Evolutionary conservation across 106 monocot species (phyloP).

Genomic region (Amphibolis antarctica): DNA sequence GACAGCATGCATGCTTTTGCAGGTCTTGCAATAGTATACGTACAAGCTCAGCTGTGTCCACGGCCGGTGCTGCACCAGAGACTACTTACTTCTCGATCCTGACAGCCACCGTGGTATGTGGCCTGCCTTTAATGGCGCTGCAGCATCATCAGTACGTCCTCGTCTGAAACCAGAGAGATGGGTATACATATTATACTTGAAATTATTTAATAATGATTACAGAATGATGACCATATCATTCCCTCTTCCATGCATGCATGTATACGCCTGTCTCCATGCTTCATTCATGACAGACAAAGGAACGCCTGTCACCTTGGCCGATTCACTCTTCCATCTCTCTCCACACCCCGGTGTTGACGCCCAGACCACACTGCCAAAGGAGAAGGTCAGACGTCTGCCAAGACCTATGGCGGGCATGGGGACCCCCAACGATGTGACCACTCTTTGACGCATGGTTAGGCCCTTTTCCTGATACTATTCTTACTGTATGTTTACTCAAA

Average conservation of each 20-base stretch:
- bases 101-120: conserved; percentile 5
- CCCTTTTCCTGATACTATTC: neutral
- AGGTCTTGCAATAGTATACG: conserved; percentile 1
- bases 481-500: neutral
- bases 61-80: too few relatives aligned
- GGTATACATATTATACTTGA: neutral
- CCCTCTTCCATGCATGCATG: neutral
- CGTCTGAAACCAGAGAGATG: neutral
- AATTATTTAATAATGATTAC: conserved; percentile 27
- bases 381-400: conserved; percentile 1
- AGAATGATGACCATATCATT: conserved; percentile 4
- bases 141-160: neutral
- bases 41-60: conserved; percentile 5
- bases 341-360: conserved; percentile 1
- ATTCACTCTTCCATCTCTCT: neutral
- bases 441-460: conserved; percentile 20
- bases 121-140: conserved; percentile 15
- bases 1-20: too few relatives aligned
- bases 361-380: neutral
- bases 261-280: neutral
- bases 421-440: conserved; percentile 7
- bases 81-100: conserved; percentile 3
- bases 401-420: neutral
- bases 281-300: conserved; percentile 1
- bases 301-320: neutral